phyloP scores from a whole-genome alignment of 306 rosid species.

The Quercus suber region DNA sequence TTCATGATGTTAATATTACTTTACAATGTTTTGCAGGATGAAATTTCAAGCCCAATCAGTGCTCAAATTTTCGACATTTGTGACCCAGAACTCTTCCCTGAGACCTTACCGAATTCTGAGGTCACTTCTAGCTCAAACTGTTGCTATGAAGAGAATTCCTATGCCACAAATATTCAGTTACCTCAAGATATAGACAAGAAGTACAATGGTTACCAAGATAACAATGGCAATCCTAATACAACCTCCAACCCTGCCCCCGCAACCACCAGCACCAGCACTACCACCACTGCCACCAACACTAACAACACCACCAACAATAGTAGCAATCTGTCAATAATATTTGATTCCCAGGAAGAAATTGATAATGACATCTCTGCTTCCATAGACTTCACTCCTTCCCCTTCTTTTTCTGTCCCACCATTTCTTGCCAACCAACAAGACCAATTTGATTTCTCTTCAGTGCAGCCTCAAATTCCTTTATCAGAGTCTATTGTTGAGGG shows the following conservation, averaged over 20 bases:
- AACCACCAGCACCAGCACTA: neutral
- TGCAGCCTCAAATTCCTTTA: slow-evolving; percentile 45
- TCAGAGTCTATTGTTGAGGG: slow-evolving; percentile 60
- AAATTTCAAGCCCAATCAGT: slow-evolving; percentile 76
- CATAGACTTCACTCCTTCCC: slow-evolving; percentile 73
- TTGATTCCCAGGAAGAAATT: slow-evolving; percentile 75
- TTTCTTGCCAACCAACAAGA: slow-evolving; percentile 48
- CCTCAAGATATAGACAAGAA: slow-evolving; percentile 47
- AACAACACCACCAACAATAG: slow-evolving; percentile 30
- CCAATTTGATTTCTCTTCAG: slow-evolving; percentile 54
- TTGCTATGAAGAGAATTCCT: slow-evolving; percentile 69
- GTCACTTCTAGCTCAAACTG: slow-evolving; percentile 77
- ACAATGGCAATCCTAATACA: slow-evolving; percentile 37
- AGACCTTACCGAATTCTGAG: slow-evolving; percentile 71
- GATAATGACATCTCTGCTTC: slow-evolving; percentile 93
- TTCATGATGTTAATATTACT: slow-evolving; percentile 33
- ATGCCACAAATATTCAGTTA: slow-evolving; percentile 41
- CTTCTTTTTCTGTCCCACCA: slow-evolving; percentile 48
- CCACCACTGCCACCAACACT: slow-evolving; percentile 7
- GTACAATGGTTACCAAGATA: slow-evolving; percentile 32
- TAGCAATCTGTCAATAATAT: slow-evolving; percentile 51
- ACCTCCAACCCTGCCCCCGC: slow-evolving; percentile 25
- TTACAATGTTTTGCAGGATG: slow-evolving; percentile 63
- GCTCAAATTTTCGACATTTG: slow-evolving; percentile 66
- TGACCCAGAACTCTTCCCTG: slow-evolving; percentile 69